phyloP scores from a whole-genome alignment of 2,329 filamentous ascomycete genomes.

The Cercospora sesami region DNA sequence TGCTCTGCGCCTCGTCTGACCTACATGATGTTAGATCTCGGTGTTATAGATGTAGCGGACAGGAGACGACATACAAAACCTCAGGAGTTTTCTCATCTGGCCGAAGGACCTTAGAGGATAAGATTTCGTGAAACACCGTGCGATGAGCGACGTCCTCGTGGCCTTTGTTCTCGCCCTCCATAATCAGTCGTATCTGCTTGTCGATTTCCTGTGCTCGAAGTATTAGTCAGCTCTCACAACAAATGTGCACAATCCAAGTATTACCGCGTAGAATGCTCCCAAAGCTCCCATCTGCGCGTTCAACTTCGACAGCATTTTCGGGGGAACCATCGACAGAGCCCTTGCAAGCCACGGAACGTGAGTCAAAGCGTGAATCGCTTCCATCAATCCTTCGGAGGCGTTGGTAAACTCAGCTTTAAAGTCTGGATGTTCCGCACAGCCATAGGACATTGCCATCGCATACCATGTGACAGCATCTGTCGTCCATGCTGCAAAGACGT shows the following conservation, averaged over 20 bases:
- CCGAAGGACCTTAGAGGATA: constrained; percentile 2
- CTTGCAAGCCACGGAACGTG: constrained; percentile 7
- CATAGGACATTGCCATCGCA: constrained; percentile 10
- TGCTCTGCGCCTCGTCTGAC: constrained; percentile 2
- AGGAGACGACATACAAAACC: background rate
- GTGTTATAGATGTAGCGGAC: background rate
- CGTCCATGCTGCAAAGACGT: constrained; percentile 1
- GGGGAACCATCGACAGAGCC: background rate
- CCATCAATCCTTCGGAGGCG: background rate
- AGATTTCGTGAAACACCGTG: constrained; percentile 8
- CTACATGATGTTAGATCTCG: background rate
- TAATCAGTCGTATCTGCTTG: background rate
- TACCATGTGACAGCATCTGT: constrained; percentile 13
- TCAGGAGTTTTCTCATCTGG: constrained; percentile 9
- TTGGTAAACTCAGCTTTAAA: background rate
- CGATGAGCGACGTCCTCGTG: background rate
- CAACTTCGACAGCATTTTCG: background rate
- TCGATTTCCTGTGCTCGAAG: background rate
- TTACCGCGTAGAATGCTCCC: background rate
- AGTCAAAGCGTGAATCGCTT: constrained; percentile 2
- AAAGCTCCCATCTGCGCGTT: constrained; percentile 7
- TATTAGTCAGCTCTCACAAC: background rate
- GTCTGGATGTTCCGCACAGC: constrained; percentile 3
- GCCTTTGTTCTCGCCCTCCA: background rate
- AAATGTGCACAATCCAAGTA: background rate